Evolutionary conservation across 129 eudicot species (phyloP), one percentile per base, ranked within the genome.

Genomic region (Centaurea solstitialis): DNA sequence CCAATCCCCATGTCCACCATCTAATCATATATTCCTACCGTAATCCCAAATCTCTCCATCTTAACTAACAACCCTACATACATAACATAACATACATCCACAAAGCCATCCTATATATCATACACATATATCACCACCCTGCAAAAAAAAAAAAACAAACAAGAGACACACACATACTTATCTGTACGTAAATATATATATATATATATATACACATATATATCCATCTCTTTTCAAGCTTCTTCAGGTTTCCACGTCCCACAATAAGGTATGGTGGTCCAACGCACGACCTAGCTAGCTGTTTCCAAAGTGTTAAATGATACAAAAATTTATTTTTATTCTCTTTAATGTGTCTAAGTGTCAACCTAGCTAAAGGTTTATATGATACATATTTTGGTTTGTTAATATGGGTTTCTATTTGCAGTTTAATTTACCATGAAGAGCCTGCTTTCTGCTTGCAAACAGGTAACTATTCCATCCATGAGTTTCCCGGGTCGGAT

Each of bases 401-500:
- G 7, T 24, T 11, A 35, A 30, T 22, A 30, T 39, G 11, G 22
- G 5, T 0, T 38, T 78, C 28, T 45, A 21, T 53, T 69, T 66
- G 21, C 76, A 78, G 76, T n/a, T n/a, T n/a, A n/a, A 53, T 47
- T 28, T 30, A 68, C 50, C 4, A 75, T 77, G 82, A 50, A 45
- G 53, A n/a, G 23, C 68, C 69, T 79, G 9, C 17, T 79, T 50
- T 21, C 92, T 5, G 76, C 79, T 40, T 87, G 88, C 88, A 85
- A 88, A 75, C 89, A 85, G 81, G 84, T 81, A 15, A 68, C 84
- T 22, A 85, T 73, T 69, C 91, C 96, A 64, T 75, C 88, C 0
- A 85, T 87, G 77, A 78, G 85, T 79, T 88, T 86, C 9, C 89
- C 92, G 0, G 83, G 90, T 18, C 86, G 89, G 50, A 57, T 87